phyloP scores from a whole-genome alignment of 768 basidiomycete genomes.

The Kwoniella newhampshirensis region DNA sequence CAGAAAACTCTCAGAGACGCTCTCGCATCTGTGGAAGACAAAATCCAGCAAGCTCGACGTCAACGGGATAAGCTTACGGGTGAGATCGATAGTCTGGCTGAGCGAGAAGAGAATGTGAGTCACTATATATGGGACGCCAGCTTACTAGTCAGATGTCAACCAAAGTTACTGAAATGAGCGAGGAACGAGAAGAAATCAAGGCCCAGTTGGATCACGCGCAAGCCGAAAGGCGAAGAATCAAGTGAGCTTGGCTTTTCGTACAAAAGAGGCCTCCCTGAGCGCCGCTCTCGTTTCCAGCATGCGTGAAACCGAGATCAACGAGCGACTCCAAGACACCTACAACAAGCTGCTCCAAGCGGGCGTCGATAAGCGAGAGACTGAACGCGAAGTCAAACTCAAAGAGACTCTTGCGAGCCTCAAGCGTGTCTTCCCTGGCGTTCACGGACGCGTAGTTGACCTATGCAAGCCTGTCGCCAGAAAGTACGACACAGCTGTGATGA shows the following conservation, averaged over 20 bases:
- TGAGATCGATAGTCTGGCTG: slow-evolving; percentile 43
- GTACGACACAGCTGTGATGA: slow-evolving; percentile 87
- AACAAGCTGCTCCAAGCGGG: slow-evolving; percentile 85
- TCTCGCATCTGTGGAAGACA: slow-evolving; percentile 67
- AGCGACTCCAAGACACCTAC: slow-evolving; percentile 79
- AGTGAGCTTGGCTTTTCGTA: slow-evolving; percentile 57
- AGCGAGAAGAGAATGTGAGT: slow-evolving; percentile 35
- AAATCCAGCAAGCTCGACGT: slow-evolving; percentile 65
- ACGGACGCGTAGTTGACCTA: slow-evolving; percentile 86
- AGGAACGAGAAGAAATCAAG: slow-evolving; percentile 65
- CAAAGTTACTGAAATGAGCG: slow-evolving; percentile 61
- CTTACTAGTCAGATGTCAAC: slow-evolving; percentile 55
- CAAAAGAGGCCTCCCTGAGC: neutral
- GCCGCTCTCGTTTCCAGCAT: too few species aligned
- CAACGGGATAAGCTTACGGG: slow-evolving; percentile 58
- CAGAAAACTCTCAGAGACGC: slow-evolving; percentile 71
- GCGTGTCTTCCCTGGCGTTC: slow-evolving; percentile 87
- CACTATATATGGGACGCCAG: neutral
- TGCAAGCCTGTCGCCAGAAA: slow-evolving; percentile 92
- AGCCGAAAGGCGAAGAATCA: slow-evolving; percentile 75
- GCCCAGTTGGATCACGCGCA: slow-evolving; percentile 82
- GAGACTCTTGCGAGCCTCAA: slow-evolving; percentile 81
- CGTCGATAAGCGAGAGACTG: slow-evolving; percentile 80
- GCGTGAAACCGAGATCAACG: slow-evolving; percentile 86
- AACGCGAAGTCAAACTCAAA: slow-evolving; percentile 77